Base-by-base conservation (phyloP, 2,329 filamentous ascomycete genomes). In the Leptographium radiaticola region DNA sequence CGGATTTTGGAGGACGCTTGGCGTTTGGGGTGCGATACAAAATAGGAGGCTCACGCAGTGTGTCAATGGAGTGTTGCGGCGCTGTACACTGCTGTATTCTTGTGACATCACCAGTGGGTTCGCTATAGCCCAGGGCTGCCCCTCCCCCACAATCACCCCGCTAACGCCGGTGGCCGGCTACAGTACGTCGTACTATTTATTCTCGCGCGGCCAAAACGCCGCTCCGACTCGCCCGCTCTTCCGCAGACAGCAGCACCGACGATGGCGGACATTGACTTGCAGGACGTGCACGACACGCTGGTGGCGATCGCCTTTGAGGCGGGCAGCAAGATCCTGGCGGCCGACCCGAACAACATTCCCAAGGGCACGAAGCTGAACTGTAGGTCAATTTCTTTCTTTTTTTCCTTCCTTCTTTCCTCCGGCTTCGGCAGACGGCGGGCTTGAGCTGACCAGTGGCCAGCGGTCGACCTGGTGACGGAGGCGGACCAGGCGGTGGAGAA, bases 381-480 rank as follows among this genome's bases (percentile, higher is more conserved):
- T 82, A 66, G 57, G 68, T 57, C 57, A 10, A 18, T 12, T 6
- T 20, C 49, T 51, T 31, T 15, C n/a, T 25, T 53, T 18, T 20
- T 25, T 10, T 53, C 31, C 38, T 18, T 38, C 36, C 13, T 49
- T 36, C 33, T 39, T 46, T 45, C 2, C 18, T 49, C 34, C n/a
- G 6, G 2, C 18, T 38, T 38, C 33, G n/a, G 7, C 18, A 5
- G n/a, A 15, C 11, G 4, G 6, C 30, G 2, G 20, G 8, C 6
- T 20, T 6, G 11, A 43, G 6, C 11, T 13, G 9, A 30, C 10
- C 45, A 25, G 39, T 5, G 9, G 12, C 20, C 59, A 84, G 82
- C 82, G 53, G 79, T 79, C 61, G 82, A 86, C 63, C 77, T 86
- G 51, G 82, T 86, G 44, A 86, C 82, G 30, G 82, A 85, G 64